Conservation (phyloP, 805 yeast genomes). For the Wickerhamiella lipophila region DNA sequence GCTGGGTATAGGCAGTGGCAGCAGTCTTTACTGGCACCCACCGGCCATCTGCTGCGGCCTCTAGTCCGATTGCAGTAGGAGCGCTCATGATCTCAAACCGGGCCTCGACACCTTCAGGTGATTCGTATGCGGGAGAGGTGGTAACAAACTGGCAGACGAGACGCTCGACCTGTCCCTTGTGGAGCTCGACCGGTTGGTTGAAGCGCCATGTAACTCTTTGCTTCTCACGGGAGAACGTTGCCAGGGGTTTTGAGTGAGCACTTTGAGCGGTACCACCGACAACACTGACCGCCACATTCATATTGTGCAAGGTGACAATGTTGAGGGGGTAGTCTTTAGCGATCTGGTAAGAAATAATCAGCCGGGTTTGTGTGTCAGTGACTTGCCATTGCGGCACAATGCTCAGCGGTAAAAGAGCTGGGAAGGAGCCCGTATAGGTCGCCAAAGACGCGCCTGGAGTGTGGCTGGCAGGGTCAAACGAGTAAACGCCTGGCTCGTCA, state of each 20-base stretch:
- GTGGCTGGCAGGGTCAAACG: slow-evolving; percentile 10
- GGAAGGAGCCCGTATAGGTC: slow-evolving; percentile 47
- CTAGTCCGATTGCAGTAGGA: slow-evolving; percentile 12
- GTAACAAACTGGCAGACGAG: slow-evolving; percentile 81
- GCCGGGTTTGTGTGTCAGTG: slow-evolving; percentile 72
- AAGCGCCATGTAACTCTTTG: slow-evolving; percentile 81
- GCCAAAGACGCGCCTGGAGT: slow-evolving; percentile 43
- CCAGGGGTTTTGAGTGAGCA: slow-evolving; percentile 85
- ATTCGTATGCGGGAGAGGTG: slow-evolving; percentile 54
- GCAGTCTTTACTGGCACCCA: slow-evolving; percentile 19
- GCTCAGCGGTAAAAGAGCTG: slow-evolving; percentile 45
- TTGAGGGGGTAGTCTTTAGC: slow-evolving; percentile 36
- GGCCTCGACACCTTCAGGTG: slow-evolving; percentile 59
- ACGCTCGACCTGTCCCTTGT: slow-evolving; percentile 42
- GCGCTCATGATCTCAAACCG: slow-evolving; percentile 23
- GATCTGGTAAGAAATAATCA: slow-evolving; percentile 58
- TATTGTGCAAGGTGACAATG: slow-evolving; percentile 40
- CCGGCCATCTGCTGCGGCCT: slow-evolving; percentile 10
- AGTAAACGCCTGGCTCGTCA: slow-evolving; percentile 11
- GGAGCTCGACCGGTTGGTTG: slow-evolving; percentile 28
- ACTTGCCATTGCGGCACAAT: slow-evolving; percentile 83
- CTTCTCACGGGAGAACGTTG: slow-evolving; percentile 76
- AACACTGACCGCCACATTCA: slow-evolving; percentile 49
- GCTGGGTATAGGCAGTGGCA: slow-evolving; percentile 9
- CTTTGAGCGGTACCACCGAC: slow-evolving; percentile 45